Evolutionary conservation across 2,329 filamentous ascomycete genomes (phyloP), one percentile per base, ranked within the genome.

Genomic region (Scedosporium boydii): DNA sequence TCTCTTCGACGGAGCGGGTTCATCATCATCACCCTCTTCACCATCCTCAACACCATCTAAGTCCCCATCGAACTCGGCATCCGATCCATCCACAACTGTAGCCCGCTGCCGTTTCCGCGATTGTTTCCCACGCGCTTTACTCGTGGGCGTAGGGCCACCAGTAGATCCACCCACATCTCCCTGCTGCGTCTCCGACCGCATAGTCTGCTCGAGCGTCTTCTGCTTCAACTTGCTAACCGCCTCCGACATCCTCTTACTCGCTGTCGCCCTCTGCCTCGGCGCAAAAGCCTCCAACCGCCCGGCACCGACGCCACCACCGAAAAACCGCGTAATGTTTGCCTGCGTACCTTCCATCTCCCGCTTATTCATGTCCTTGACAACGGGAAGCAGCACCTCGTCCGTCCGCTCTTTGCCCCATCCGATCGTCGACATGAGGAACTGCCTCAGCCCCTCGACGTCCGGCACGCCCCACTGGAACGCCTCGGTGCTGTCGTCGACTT

Each of bases 401-500:
- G 93, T 98, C 6, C 92, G 82, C 73, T 98, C 93, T 72, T 89
- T 87, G 62, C 82, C 87, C 95, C 95, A 99, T 0, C 95, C 95
- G 67, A 99, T 91, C 1, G 93, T 97, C 1, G 84, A 79, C 89
- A 96, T 96, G 44, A 99, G 79, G 69, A 95, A 99, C 27, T 82
- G 80, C 6, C 96, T 80, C 65, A 99, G 77, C 0, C 91, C 90
- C 64, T 95, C 90, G 0, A 99, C 81, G 71, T 99, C 93, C 0
- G 95, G 95, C 0, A 97, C 90, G 34, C 95, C 95, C 95, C 96
- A 99, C 72, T 95, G 90, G 71, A 99, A 99, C 0, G 80, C 77
- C 68, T 95, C 88, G 0, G 88, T 81, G 67, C 87, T 88, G 60
- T 76, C 78, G 72, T 99, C 95, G 10, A 98, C 93, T 67, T 96